These are phyloP conservation scores for Hamamelis virginiana DNA, from an alignment of 164 flowering plant species.

Conservation along the genomic window DNA sequence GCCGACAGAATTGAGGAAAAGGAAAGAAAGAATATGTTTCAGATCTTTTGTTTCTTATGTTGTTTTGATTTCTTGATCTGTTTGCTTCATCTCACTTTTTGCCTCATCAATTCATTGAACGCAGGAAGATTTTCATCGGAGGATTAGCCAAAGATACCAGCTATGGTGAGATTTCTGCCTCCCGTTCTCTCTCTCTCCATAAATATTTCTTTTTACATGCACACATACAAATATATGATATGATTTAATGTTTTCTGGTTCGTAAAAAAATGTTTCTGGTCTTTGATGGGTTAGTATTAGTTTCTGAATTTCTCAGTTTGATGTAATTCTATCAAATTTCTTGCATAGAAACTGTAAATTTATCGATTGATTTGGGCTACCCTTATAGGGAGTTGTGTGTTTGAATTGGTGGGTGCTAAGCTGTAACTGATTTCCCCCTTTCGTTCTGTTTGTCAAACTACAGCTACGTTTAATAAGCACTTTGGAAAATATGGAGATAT, in stretches of 20 bases:
- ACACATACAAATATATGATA: too few species aligned
- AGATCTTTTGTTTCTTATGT: too few species aligned
- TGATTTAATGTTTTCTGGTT: neutral
- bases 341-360: too few species aligned
- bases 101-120: neutral
- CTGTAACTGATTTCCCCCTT: neutral
- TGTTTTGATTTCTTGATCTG: neutral
- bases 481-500: conserved; percentile 91
- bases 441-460: neutral
- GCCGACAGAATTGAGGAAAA: too few species aligned
- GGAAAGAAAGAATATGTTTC: too few species aligned
- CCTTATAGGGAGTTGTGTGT: neutral
- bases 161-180: conserved; percentile 39
- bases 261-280: too few species aligned
- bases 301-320: neutral
- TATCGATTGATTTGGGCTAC: neutral
- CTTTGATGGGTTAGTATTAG: neutral
- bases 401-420: neutral
- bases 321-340: too few species aligned
- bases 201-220: neutral
- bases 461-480: conserved; percentile 68
- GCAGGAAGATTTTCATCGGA: conserved; percentile 92
- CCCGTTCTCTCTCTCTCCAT: neutral
- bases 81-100: neutral
- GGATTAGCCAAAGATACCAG: conserved; percentile 79